Evolutionary conservation across 176 grass and related monocot species (phyloP), one percentile per base, ranked within the genome.

Genomic region (Paspalum notatum): DNA sequence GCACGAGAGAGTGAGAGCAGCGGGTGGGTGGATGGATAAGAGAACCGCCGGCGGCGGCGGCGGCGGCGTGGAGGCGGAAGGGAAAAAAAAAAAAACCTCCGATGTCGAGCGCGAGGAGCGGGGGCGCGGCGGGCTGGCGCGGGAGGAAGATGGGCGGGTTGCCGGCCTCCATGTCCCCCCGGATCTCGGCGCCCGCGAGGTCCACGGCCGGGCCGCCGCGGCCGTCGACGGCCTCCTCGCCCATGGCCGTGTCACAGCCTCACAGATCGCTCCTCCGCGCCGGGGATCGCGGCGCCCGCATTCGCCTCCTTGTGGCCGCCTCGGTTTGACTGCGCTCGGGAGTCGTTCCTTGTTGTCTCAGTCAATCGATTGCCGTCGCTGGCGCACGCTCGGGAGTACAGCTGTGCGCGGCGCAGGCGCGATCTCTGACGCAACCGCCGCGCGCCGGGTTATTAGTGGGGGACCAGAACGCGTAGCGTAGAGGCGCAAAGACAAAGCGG

Each of bases 61-160:
- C 32, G 32, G 32, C 32, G 32, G 32, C 32, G 32, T 2, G 32
- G 32, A 1, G 32, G 32, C 2, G 32, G 32, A 32, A n/a, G n/a
- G n/a, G n/a, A n/a, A n/a, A n/a, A n/a, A n/a, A n/a, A 5, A 27
- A 7, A 10, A 2, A 65, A 89, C 94, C 94, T 82, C 94, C 91
- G 61, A 97, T 94, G 82, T 97, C 94, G 67, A 97, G 89, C 25
- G 91, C 94, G 60, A 97, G 80, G 64, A 97, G 85, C 32, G 91
- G 87, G 5, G 77, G 58, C 26, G 87, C 89, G 62, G 87, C 85
- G 45, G 85, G 80, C 59, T 94, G 94, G 67, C 87, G 89, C 15
- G 94, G 94, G 63, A 97, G 87, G 86, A 73, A 83, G 81, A 97
- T 94, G 45, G 90, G 94, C 53, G 94, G 90, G 76, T 91, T 85